Evolutionary conservation across 1,284 basidiomycete genomes (phyloP).

Genomic region (Neolentinus lepideus): DNA sequence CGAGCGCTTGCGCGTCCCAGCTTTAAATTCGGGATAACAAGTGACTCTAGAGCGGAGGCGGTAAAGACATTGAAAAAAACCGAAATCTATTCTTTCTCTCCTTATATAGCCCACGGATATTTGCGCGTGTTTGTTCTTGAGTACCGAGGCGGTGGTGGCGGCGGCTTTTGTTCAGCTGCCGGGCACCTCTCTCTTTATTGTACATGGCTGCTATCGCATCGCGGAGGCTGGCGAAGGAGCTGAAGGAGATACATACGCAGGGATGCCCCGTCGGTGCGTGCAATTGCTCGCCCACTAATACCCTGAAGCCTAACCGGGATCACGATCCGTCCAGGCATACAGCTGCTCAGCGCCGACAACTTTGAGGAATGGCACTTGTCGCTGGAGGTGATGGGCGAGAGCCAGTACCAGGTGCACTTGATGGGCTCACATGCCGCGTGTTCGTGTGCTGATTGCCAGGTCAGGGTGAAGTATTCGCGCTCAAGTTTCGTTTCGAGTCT

Average conservation of each 20-base stretch:
- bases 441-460: background rate
- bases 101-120: slow-evolving; percentile 5
- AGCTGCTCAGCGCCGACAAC: slow-evolving; percentile 62
- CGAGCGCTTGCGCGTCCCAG: slow-evolving; percentile 53
- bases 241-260: slow-evolving; percentile 60
- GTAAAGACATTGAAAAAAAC: slow-evolving; percentile 28
- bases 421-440: background rate
- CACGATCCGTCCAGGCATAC: slow-evolving; percentile 45
- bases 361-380: slow-evolving; percentile 68
- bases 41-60: slow-evolving; percentile 58
- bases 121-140: slow-evolving; percentile 10
- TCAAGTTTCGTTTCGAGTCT: slow-evolving; percentile 71
- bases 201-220: slow-evolving; percentile 59
- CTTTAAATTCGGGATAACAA: slow-evolving; percentile 38
- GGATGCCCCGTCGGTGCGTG: slow-evolving; percentile 65
- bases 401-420: slow-evolving; percentile 55
- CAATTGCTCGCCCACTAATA: background rate
- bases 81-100: slow-evolving; percentile 3
- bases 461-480: slow-evolving; percentile 67
- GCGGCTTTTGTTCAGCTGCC: background rate
- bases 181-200: slow-evolving; percentile 7
- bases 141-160: background rate
- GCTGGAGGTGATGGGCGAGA: slow-evolving; percentile 75
- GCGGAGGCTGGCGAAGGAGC: slow-evolving; percentile 65
- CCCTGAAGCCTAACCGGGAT: background rate